These are phyloP conservation scores for Penicillium sumatraense DNA, from an alignment of 2,329 filamentous ascomycete species.

Conservation along the genomic window DNA sequence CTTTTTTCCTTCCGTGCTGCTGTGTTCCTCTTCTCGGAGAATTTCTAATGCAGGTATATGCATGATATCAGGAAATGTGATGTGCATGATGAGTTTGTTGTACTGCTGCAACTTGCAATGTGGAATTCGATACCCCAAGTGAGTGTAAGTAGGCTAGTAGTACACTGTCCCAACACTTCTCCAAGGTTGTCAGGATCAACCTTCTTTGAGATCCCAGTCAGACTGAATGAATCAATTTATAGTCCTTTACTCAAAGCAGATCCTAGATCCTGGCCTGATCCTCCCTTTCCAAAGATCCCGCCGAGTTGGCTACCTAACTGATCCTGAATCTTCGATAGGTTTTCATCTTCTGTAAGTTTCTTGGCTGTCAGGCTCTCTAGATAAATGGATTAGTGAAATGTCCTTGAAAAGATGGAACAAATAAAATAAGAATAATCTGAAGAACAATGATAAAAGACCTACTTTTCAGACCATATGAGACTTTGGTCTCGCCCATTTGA, in stretches of 20 bases:
- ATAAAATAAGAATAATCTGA: neutral
- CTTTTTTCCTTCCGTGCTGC: no score
- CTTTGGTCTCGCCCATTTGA: slow-evolving; percentile 35
- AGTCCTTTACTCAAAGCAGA: slow-evolving; percentile 27
- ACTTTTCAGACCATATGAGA: slow-evolving; percentile 33
- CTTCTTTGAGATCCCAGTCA: neutral
- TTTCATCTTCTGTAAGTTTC: slow-evolving; percentile 29
- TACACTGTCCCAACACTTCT: no score
- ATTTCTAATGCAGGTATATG: no score
- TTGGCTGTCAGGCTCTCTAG: slow-evolving; percentile 30
- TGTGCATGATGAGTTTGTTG: no score
- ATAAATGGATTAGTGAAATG: neutral
- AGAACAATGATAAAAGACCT: neutral
- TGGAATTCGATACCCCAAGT: no score
- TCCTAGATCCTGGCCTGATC: slow-evolving; percentile 23
- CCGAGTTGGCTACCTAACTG: slow-evolving; percentile 27
- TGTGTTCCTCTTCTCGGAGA: no score
- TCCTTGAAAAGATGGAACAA: neutral
- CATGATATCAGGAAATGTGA: no score
- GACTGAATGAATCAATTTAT: slow-evolving; percentile 3
- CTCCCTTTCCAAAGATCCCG: slow-evolving; percentile 29
- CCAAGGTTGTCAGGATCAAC: no score
- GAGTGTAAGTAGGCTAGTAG: no score
- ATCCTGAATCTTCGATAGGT: slow-evolving; percentile 31
- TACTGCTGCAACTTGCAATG: no score